These are phyloP conservation scores for Eremothecium gossypii DNA, from an alignment of 1,139 yeast genomes.

Conservation along the genomic window DNA sequence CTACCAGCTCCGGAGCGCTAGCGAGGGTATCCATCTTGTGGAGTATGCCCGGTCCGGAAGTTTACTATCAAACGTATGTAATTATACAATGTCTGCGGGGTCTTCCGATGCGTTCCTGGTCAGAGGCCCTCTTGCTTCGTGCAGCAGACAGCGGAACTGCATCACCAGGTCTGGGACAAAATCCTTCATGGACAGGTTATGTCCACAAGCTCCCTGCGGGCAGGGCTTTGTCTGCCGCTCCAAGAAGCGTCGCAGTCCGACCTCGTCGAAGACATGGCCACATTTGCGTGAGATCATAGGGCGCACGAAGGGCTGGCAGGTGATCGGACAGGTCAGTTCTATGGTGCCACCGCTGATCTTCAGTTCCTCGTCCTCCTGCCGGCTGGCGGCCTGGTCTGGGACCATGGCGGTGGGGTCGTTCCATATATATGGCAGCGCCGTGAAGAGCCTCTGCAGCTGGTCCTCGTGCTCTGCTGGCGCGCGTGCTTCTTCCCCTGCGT, in stretches of 20 bases:
- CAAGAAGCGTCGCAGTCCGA: constrained; percentile 32
- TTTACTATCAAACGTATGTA: neutral
- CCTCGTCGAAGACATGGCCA: constrained; percentile 51
- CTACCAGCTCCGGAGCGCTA: too few species aligned
- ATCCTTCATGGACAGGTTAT: constrained; percentile 16
- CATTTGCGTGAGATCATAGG: constrained; percentile 51
- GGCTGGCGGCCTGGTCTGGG: constrained; percentile 26
- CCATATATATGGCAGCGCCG: constrained; percentile 20
- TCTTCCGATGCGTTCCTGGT: constrained; percentile 3
- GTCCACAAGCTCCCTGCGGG: constrained; percentile 28
- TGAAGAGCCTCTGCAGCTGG: constrained; percentile 11
- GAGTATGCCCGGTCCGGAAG: too few species aligned
- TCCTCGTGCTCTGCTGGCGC: constrained; percentile 3
- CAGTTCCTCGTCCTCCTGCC: constrained; percentile 46
- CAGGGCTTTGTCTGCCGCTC: constrained; percentile 17
- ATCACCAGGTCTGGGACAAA: constrained; percentile 24
- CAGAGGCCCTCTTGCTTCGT: constrained; percentile 6
- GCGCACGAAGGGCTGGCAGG: constrained; percentile 39
- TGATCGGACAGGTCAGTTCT: constrained; percentile 56
- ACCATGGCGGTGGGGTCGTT: constrained; percentile 23
- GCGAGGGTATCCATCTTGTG: too few species aligned
- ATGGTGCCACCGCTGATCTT: constrained; percentile 60
- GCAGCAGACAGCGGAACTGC: constrained; percentile 22
- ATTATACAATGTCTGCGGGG: neutral
- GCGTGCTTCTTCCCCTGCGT: constrained; percentile 1